Evolutionary conservation across 495 filamentous ascomycete species (phyloP).

Genomic region (Penicillium alfredii): DNA sequence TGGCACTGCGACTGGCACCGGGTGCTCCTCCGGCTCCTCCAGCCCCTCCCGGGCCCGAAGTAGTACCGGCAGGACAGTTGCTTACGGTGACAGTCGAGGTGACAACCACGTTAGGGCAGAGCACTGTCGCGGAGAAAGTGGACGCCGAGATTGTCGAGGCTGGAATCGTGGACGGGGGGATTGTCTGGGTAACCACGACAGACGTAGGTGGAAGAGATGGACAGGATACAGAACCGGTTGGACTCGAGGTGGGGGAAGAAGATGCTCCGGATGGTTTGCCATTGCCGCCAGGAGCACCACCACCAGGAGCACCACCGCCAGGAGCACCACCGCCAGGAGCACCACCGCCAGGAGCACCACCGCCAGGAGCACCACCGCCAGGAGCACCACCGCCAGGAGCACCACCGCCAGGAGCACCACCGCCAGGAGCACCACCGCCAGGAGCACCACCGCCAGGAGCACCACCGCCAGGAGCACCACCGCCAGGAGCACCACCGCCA

Average conservation of each 20-base stretch:
- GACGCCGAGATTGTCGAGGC: conserved; percentile 12
- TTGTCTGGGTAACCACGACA: no score
- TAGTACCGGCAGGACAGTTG: conserved; percentile 3
- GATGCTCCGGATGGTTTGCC: no score
- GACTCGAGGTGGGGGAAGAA: background rate
- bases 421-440: conserved; percentile 5
- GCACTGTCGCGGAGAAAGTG: background rate
- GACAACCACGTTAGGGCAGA: background rate
- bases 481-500: background rate
- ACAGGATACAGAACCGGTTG: no score
- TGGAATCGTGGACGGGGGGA: conserved; percentile 3
- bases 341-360: conserved; percentile 7
- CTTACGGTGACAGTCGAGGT: conserved; percentile 13
- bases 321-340: conserved; percentile 4
- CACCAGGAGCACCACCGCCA: conserved; percentile 1
- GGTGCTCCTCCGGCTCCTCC: background rate
- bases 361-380: background rate
- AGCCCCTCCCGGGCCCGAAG: background rate
- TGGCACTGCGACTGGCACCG: background rate
- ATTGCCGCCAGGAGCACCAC: background rate
- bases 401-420: conserved; percentile 2
- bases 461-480: background rate
- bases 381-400: conserved; percentile 4
- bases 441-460: conserved; percentile 5
- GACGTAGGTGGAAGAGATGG: no score